These are phyloP conservation scores for Edaphochlamys debaryana DNA, from an alignment of 139 green algal genomes.

Conservation along the genomic window DNA sequence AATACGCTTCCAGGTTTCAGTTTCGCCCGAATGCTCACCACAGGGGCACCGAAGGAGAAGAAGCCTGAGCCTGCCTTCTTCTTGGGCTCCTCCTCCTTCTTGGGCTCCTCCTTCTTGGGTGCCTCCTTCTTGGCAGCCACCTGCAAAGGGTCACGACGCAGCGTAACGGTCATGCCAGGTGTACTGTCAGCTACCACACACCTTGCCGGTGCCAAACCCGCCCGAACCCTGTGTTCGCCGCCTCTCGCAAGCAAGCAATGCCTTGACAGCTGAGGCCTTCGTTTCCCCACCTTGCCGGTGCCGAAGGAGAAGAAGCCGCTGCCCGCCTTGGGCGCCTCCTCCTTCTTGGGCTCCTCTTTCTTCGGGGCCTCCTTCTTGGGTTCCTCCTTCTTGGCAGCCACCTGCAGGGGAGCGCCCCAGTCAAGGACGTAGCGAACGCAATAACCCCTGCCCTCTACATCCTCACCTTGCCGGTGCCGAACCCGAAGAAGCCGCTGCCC, in stretches of 20 bases:
- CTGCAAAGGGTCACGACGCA: background rate
- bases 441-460: too few species aligned
- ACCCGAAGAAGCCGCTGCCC: slow-evolving; percentile 21
- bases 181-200: background rate
- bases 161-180: background rate
- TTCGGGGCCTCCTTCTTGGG: slow-evolving; percentile 6
- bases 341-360: slow-evolving; percentile 15
- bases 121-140: slow-evolving; percentile 9
- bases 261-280: too few species aligned
- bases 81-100: slow-evolving; percentile 13
- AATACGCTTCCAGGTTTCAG: too few species aligned
- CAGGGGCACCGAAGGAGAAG: background rate
- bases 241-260: too few species aligned
- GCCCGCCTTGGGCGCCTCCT: background rate
- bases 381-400: slow-evolving; percentile 15
- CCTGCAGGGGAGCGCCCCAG: background rate
- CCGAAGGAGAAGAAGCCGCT: background rate
- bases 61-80: too few species aligned
- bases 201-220: slow-evolving; percentile 21
- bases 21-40: too few species aligned
- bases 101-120: background rate
- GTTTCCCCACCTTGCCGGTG: slow-evolving; percentile 2
- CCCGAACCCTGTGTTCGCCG: too few species aligned
- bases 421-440: background rate
- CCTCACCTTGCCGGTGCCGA: slow-evolving; percentile 23